phyloP scores from a whole-genome alignment of 1,284 basidiomycete species.

The Golubevia pallescens region DNA sequence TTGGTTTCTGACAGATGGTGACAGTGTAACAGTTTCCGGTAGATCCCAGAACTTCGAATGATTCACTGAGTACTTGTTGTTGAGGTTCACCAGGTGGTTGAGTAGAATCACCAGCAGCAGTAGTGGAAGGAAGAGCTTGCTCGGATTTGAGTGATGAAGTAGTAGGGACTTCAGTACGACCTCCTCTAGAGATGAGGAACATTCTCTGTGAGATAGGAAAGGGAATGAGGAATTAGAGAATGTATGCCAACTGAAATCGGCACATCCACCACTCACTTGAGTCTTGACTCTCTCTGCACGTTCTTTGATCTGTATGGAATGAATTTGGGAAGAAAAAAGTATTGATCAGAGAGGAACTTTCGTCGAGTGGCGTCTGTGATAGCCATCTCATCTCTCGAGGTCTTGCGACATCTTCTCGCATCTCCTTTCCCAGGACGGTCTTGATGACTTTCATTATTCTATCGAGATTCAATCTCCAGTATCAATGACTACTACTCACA shows the following conservation, averaged over 20 bases:
- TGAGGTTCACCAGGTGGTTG: too few species aligned
- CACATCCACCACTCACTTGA: background rate
- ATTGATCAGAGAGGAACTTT: too few species aligned
- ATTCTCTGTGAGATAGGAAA: background rate
- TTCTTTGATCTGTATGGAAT: background rate
- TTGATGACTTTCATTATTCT: too few species aligned
- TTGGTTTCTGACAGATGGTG: too few species aligned
- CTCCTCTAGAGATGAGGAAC: background rate
- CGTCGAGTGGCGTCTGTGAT: too few species aligned
- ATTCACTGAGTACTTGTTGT: too few species aligned
- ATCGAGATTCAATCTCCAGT: background rate
- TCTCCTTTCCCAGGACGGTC: too few species aligned
- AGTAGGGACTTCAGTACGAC: background rate
- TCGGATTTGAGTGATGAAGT: background rate
- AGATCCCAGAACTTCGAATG: too few species aligned
- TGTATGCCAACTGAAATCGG: background rate
- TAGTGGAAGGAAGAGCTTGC: background rate
- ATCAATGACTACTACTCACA: background rate
- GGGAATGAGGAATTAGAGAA: background rate
- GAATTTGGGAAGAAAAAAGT: too few species aligned
- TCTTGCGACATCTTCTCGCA: too few species aligned
- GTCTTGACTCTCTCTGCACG: background rate
- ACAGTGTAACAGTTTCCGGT: too few species aligned
- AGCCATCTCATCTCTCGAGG: too few species aligned
- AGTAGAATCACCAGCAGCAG: background rate